These are phyloP conservation scores for Kalmanozyma brasiliensis DNA, from an alignment of 1,284 basidiomycete genomes.

Conservation along the genomic window DNA sequence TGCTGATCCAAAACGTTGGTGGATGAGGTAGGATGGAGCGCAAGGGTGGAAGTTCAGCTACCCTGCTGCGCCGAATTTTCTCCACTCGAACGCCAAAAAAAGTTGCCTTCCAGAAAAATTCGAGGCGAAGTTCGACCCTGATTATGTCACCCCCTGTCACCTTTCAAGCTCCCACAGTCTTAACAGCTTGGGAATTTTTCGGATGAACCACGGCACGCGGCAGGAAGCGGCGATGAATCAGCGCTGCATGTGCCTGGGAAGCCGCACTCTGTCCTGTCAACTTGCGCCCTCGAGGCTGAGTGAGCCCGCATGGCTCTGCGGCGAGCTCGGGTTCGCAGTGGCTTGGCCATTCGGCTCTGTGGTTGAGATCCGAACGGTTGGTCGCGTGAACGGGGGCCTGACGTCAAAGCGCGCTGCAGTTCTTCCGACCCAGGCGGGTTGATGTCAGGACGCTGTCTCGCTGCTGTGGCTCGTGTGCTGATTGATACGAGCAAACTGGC, in stretches of 20 bases:
- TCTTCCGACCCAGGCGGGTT: conserved; percentile 3
- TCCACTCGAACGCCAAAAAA: conserved; percentile 2
- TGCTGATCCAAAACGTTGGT: not conserved
- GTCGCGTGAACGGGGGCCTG: conserved; percentile 1
- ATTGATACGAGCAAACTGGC: too few species aligned
- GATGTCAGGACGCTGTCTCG: conserved; percentile 19
- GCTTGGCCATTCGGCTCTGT: too few species aligned
- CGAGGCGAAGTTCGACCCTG: not conserved
- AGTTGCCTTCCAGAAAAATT: conserved; percentile 4
- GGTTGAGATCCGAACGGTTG: too few species aligned
- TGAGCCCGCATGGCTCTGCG: not conserved
- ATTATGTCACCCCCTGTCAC: conserved; percentile 7
- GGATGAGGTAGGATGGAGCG: not conserved
- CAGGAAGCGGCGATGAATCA: conserved; percentile 30
- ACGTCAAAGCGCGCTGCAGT: conserved; percentile 22
- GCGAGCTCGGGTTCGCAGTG: too few species aligned
- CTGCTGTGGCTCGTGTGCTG: too few species aligned
- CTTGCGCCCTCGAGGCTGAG: conserved; percentile 20
- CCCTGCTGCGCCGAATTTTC: not conserved
- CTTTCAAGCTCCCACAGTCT: too few species aligned
- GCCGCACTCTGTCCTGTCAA: conserved; percentile 9
- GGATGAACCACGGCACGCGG: conserved; percentile 15
- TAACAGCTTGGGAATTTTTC: not conserved
- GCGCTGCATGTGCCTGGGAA: conserved; percentile 18
- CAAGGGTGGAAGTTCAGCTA: not conserved